Evolutionary conservation across 352 stramenopile species (phyloP), one percentile per base, ranked within the genome.

Genomic region (Phytopythium litorale): DNA sequence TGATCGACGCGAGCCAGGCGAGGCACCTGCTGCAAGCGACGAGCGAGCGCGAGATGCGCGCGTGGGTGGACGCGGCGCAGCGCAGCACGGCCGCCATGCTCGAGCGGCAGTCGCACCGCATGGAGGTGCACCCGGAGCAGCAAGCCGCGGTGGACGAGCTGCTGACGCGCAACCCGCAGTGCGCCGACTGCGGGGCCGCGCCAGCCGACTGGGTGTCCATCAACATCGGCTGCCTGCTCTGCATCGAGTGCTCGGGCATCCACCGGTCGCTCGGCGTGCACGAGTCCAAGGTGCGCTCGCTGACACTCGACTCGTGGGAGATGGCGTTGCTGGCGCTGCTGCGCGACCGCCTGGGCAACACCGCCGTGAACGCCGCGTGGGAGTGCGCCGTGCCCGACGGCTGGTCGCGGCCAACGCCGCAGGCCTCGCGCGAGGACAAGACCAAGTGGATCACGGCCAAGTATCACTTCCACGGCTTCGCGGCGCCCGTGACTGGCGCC

Each of bases 211-310:
- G 97, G 97, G 95, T 97, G 37, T 98, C 89, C 33, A 90, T 98
- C 60, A 99, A 99, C 73, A 87, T 99, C 52, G 96, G 97, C 15
- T 91, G 97, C 52, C 76, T 99, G 25, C 70, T 99, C 38, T 99
- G 97, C 67, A 98, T 99, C 65, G 89, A 98, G 68, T 99, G 97
- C 69, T 97, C 88, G 42, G 97, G 95, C 18, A 98, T 99, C 42
- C 97, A 99, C 64, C 84, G 97, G 43, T 98, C 86, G 62, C 81
- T 99, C 19, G 97, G 97, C 51, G 94, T 98, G 4, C 97, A 99
- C 77, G 91, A 99, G 33, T 98, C 94, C 43, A 98, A 98, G 75
- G 92, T 99, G 45, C 80, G 94, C n/a, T 97, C 89, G 33, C 63
- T 98, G 18, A 76, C 79, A 5, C 73, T 98, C 25, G 91, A 98